These are phyloP conservation scores for Solanum tacnaense DNA, from an alignment of 257 asterid genomes.

Conservation along the genomic window DNA sequence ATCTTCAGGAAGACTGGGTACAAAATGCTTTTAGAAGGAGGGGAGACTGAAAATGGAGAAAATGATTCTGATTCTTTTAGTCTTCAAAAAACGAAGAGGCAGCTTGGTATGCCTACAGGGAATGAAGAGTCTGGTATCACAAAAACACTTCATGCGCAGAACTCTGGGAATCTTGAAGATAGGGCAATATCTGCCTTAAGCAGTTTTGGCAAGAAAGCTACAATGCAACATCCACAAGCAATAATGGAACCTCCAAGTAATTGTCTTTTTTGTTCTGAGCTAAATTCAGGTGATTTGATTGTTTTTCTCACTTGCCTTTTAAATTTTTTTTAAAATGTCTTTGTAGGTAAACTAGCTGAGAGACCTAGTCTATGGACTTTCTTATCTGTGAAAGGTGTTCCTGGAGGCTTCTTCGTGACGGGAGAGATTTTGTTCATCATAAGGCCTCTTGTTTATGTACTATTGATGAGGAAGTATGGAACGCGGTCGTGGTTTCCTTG, in stretches of 20 bases:
- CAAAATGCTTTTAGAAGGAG: conserved; percentile 90
- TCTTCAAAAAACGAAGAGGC: conserved; percentile 14
- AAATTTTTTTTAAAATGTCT: not conserved
- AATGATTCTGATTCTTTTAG: conserved; percentile 20
- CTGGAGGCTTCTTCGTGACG: conserved; percentile 56
- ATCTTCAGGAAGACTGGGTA: conserved; percentile 52
- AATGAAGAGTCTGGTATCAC: conserved; percentile 4
- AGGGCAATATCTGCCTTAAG: conserved; percentile 81
- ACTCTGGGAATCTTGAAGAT: conserved; percentile 62
- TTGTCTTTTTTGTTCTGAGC: not conserved
- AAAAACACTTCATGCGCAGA: conserved; percentile 24
- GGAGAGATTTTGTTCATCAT: conserved; percentile 77
- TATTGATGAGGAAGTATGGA: conserved; percentile 67
- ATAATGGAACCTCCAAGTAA: conserved; percentile 54
- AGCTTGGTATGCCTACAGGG: conserved; percentile 6
- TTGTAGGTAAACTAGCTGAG: conserved; percentile 8
- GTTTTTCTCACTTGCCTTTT: not conserved
- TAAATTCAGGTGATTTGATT: not conserved
- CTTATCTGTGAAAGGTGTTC: conserved; percentile 64
- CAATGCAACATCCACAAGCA: conserved; percentile 59
- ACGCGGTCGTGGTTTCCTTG: conserved; percentile 80
- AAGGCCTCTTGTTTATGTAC: conserved; percentile 79
- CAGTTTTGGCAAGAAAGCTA: conserved; percentile 69
- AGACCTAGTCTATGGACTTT: conserved; percentile 40
- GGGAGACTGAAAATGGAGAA: conserved; percentile 46